Conservation (phyloP, 148 eudicot genomes). For the Gaultheria prostrata region DNA sequence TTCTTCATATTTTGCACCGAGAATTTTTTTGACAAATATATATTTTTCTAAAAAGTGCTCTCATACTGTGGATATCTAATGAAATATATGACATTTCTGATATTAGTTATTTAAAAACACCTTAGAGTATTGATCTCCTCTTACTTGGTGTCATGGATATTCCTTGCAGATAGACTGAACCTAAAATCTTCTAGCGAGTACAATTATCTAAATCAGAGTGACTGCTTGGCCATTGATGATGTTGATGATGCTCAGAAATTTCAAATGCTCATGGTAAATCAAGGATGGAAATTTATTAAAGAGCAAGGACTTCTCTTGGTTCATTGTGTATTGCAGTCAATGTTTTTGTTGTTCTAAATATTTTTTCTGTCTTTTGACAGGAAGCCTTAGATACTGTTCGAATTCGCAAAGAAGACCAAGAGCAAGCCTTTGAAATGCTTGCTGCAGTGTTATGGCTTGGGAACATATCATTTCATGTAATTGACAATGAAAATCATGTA, state of each 20-base stretch:
- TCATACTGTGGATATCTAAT: not conserved
- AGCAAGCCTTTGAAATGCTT: conserved; percentile 67
- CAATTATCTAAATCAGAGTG: conserved; percentile 77
- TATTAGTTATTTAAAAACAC: not conserved
- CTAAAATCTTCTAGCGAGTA: conserved; percentile 60
- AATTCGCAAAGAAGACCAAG: conserved; percentile 68
- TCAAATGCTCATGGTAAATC: conserved; percentile 61
- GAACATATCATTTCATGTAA: conserved; percentile 73
- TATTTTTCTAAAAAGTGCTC: not conserved
- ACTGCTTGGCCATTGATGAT: conserved; percentile 57
- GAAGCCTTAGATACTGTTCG: conserved; percentile 64
- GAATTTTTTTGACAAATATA: not conserved
- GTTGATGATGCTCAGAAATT: conserved; percentile 77
- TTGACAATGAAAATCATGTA: conserved; percentile 69
- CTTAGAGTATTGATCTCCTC: not conserved
- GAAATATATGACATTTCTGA: not conserved
- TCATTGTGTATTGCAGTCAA: not conserved
- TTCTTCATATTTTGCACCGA: not conserved
- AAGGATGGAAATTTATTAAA: not conserved
- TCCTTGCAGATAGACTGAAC: conserved; percentile 62
- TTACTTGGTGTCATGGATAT: conserved; percentile 10
- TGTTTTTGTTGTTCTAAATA: not conserved
- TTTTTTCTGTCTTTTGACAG: conserved; percentile 35
- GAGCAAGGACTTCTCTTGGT: not conserved
- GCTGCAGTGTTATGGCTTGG: conserved; percentile 95